A percentile compares a stretch with the other conserved stretches of the same genome.
Evolutionary conservation across 345 rosid species (phyloP).

Genomic region (Citrus sp.): DNA sequence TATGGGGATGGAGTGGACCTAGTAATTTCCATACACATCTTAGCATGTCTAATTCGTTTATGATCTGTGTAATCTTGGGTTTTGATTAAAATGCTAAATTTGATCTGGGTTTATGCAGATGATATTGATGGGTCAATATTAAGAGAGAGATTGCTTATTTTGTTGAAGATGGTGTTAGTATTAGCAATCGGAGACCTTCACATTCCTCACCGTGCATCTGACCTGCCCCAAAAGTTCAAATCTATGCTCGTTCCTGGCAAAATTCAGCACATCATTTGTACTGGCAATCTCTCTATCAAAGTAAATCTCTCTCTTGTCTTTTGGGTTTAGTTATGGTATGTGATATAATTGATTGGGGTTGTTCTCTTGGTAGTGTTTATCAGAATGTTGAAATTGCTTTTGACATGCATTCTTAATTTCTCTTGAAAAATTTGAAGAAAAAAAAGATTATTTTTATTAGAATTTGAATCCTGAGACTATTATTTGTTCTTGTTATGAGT

Average conservation of each 20-base stretch:
- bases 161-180: conserved; percentile 17
- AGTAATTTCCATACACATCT: background rate
- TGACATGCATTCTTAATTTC: background rate
- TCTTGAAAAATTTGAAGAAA: background rate
- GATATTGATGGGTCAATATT: background rate
- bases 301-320: conserved; percentile 7
- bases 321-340: background rate
- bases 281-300: conserved; percentile 41
- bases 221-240: conserved; percentile 41
- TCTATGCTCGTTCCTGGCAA: conserved; percentile 46
- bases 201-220: conserved; percentile 39
- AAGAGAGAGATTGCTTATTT: background rate
- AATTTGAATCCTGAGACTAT: background rate
- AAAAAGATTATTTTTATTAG: background rate
- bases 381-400: background rate
- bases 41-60: background rate
- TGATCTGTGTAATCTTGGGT: background rate
- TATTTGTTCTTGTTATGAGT: background rate
- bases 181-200: conserved; percentile 41
- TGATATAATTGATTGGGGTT: background rate
- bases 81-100: background rate
- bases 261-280: conserved; percentile 43
- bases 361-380: background rate
- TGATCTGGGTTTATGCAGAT: conserved; percentile 16
- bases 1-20: background rate